Conservation (phyloP, 2,329 filamentous ascomycete species). For the Hypoxylon sp. region DNA sequence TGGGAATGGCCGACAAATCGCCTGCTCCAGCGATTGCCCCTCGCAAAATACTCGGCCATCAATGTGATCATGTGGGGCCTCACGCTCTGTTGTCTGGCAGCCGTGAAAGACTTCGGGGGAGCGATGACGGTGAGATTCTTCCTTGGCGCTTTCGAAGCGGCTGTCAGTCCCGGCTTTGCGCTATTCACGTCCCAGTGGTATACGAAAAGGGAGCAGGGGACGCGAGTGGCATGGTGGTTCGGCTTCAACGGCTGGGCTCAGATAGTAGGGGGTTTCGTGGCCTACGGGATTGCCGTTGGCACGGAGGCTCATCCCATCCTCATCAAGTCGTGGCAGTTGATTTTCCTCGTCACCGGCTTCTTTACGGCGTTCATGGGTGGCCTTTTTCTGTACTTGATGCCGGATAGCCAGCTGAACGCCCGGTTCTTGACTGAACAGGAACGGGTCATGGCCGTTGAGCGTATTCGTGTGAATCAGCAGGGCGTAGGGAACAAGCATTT, state of each 20-base stretch:
- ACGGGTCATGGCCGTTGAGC: conserved; percentile 61
- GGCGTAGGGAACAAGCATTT: conserved; percentile 77
- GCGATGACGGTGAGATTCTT: conserved; percentile 57
- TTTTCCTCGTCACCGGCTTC: conserved; percentile 66
- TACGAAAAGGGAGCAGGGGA: conserved; percentile 48
- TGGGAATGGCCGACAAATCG: conserved; percentile 76
- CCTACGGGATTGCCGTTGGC: conserved; percentile 62
- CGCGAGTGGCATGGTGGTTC: conserved; percentile 49
- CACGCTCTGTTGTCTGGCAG: conserved; percentile 49
- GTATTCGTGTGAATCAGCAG: conserved; percentile 73
- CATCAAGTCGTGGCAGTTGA: conserved; percentile 74
- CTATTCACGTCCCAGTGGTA: conserved; percentile 52
- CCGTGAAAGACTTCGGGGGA: conserved; percentile 53
- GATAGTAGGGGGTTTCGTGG: conserved; percentile 55
- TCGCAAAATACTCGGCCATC: conserved; percentile 74
- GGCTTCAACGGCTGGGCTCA: conserved; percentile 53
- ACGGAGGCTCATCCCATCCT: conserved; percentile 53
- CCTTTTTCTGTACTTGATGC: conserved; percentile 63
- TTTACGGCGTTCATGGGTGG: conserved; percentile 62
- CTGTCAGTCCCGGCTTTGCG: conserved; percentile 50
- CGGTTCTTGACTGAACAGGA: conserved; percentile 68
- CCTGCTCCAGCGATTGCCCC: conserved; percentile 71
- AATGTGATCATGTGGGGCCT: conserved; percentile 74
- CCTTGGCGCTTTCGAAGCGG: conserved; percentile 56
- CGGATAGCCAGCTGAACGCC: conserved; percentile 56